phyloP scores from a whole-genome alignment of 176 grass and related monocot species.

The Oropetium thomaeum region DNA sequence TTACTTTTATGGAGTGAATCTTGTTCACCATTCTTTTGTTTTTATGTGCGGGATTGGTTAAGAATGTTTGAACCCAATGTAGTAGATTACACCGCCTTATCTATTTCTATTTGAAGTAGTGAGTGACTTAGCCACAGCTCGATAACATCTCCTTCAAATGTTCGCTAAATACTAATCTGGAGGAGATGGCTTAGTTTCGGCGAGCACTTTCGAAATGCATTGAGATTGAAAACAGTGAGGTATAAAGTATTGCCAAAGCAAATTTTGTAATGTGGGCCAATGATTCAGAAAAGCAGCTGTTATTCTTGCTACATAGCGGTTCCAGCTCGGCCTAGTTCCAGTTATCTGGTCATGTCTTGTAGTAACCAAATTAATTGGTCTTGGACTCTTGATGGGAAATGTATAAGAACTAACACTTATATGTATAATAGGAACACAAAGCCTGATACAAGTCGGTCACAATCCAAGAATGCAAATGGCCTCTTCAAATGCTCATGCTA shows the following conservation, averaged over 20 bases:
- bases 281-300: neutral
- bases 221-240: neutral
- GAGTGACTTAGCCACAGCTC: neutral
- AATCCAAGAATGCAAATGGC: conserved; percentile 36
- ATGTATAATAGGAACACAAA: conserved; percentile 46
- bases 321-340: neutral
- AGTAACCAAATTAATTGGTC: neutral
- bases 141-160: too few relatives aligned
- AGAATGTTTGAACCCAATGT: neutral
- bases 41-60: neutral
- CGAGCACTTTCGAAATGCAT: neutral
- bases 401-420: neutral
- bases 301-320: neutral
- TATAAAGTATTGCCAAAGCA: neutral
- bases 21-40: neutral
- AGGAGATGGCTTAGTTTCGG: neutral
- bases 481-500: conserved; percentile 44
- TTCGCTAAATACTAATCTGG: neutral
- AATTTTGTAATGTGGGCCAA: neutral
- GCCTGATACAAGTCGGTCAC: conserved; percentile 30
- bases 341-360: neutral
- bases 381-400: neutral
- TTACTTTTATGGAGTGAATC: neutral
- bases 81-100: neutral
- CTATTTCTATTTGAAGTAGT: neutral